Percentiles rank a stretch among this genome's conserved stretches.
These are phyloP conservation scores for Sporothrix phasma DNA, from an alignment of 2,329 filamentous ascomycete genomes.

Conservation along the genomic window DNA sequence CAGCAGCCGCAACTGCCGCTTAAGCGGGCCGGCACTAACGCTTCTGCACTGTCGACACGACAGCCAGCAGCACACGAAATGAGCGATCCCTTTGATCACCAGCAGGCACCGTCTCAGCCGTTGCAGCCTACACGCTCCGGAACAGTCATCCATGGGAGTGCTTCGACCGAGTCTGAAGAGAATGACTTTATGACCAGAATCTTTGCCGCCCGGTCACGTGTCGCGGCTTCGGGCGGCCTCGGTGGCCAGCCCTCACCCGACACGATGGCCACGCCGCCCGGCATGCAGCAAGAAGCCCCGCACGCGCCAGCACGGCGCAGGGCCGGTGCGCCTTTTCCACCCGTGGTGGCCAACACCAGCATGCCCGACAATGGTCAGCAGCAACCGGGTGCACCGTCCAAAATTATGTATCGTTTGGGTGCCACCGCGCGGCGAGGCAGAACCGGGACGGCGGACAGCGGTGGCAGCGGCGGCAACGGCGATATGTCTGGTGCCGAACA, in stretches of 20 bases:
- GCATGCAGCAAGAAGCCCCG: constrained; percentile 35
- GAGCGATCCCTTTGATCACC: constrained; percentile 44
- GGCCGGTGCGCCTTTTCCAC: constrained; percentile 39
- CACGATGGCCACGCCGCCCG: constrained; percentile 53
- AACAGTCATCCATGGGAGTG: not conserved
- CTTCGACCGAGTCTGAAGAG: constrained; percentile 31
- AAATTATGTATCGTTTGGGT: constrained; percentile 49
- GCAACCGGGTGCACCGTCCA: constrained; percentile 38
- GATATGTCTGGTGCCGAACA: constrained; percentile 30
- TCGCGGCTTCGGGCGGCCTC: constrained; percentile 30
- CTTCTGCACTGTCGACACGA: constrained; percentile 25
- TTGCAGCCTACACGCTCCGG: not conserved
- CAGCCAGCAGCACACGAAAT: constrained; percentile 26
- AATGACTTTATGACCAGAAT: constrained; percentile 49
- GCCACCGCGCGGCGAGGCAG: constrained; percentile 32
- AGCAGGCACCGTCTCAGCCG: constrained; percentile 23
- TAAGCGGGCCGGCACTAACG: constrained; percentile 27
- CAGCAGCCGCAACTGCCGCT: constrained; percentile 13
- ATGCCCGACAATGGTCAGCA: constrained; percentile 21
- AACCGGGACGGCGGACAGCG: constrained; percentile 28
- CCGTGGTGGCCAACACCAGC: constrained; percentile 38
- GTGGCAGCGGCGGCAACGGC: constrained; percentile 9
- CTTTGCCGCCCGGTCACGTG: constrained; percentile 39
- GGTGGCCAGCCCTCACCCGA: constrained; percentile 35
- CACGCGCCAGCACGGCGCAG: constrained; percentile 44